phyloP scores from a whole-genome alignment of 768 basidiomycete genomes.

The Candolleomyces eurysporus region DNA sequence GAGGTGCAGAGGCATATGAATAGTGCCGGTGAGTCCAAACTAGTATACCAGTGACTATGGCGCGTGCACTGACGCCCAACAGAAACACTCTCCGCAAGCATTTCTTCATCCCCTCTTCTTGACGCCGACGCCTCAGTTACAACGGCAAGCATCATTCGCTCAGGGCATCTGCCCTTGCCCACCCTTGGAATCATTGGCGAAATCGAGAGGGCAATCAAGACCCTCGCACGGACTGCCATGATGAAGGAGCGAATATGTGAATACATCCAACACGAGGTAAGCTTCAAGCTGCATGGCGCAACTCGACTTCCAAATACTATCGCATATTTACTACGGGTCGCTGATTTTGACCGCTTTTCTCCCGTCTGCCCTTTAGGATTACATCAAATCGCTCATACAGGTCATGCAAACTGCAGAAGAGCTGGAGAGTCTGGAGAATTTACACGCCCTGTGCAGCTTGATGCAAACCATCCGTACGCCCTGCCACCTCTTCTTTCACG shows the following conservation, averaged over 20 bases:
- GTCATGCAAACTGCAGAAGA: constrained; percentile 91
- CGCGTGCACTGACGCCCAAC: constrained; percentile 17
- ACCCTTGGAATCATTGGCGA: constrained; percentile 74
- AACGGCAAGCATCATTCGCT: constrained; percentile 62
- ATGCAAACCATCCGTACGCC: constrained; percentile 89
- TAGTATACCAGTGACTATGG: not conserved
- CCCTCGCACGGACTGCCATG: constrained; percentile 65
- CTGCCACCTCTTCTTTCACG: not conserved
- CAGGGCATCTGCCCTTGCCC: constrained; percentile 74
- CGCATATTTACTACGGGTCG: constrained; percentile 15
- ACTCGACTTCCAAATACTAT: not conserved
- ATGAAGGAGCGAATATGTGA: constrained; percentile 87
- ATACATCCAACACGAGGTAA: constrained; percentile 81
- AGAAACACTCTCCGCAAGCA: constrained; percentile 43
- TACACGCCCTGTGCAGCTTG: constrained; percentile 87
- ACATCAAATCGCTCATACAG: constrained; percentile 82
- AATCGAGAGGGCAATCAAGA: constrained; percentile 76
- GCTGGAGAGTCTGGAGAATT: constrained; percentile 83
- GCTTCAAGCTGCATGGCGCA: constrained; percentile 22
- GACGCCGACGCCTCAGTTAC: constrained; percentile 59
- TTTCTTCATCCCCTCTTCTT: constrained; percentile 60
- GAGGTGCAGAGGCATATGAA: constrained; percentile 89
- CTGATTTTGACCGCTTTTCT: constrained; percentile 20
- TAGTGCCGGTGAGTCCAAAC: constrained; percentile 46
- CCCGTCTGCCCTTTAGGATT: constrained; percentile 53